Base-by-base conservation (phyloP, 2,329 filamentous ascomycete species). In the Nemania sp. region DNA sequence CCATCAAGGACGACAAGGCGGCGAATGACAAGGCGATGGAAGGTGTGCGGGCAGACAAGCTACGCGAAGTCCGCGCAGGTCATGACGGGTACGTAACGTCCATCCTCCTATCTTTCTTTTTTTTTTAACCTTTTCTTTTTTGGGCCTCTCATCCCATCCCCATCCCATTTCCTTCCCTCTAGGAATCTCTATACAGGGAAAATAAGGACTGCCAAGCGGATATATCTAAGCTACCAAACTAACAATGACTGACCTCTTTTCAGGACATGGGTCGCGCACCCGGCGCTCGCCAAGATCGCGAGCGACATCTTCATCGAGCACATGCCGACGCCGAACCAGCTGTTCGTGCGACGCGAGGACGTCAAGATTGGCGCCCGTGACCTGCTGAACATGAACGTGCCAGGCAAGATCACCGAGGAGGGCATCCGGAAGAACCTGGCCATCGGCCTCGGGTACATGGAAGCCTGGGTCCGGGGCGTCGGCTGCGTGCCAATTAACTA, bases 271-370 rank as follows among this genome's bases (percentile, higher is more conserved):
- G 94, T 99, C 59, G 95, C 95, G 40, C 95, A 99, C 80, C 95
- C 95, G 9, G 93, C 92, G 1, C 87, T 99, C 54, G 94, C 95
- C 4, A 69, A 83, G 60, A 97, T 98, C 71, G 94, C 95, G 20
- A 87, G 87, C 42, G 94, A 97, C 49, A 84, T 98, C 71, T 99
- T 99, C 86, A 96, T 98, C 85, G 89, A 93, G 81, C 81, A 98
- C 83, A 99, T 99, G 95, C 95, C 95, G 10, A 97, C 94, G 3
- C 93, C 95, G 49, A 99, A 99, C 82, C 95, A 99, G 80, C 87
- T 97, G 72, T 95, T 94, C 76, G 81, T 92, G 65, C 91, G 93
- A 66, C 89, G 93, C 65, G 92, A 97, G 77, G 94, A 98, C 49
- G 92, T 97, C 62, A 80, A 86, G 72, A 88, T 99, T 72, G 88